Evolutionary conservation across 768 basidiomycete species (phyloP).

Genomic region (Phlebiopsis gigantea): DNA sequence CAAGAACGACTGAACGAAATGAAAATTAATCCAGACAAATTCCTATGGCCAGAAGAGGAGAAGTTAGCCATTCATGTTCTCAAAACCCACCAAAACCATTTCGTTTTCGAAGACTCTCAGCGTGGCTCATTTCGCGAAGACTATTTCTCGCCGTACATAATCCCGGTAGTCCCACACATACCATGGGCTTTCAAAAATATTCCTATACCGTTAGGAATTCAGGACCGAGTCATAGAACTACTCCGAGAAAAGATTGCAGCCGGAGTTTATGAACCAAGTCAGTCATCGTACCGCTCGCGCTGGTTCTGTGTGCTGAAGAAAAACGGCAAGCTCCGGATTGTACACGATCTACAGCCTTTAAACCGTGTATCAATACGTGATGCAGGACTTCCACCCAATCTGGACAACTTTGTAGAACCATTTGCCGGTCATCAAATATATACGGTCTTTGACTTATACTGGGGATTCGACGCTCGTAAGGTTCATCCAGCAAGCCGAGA

Average conservation of each 20-base stretch:
- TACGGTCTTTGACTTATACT: conserved; percentile 15
- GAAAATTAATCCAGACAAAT: conserved; percentile 23
- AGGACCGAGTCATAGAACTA: conserved; percentile 25
- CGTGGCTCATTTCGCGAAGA: conserved; percentile 18
- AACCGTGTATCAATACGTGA: conserved; percentile 35
- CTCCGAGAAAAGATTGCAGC: conserved; percentile 29
- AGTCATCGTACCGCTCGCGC: conserved; percentile 29
- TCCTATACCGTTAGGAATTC: conserved; percentile 32
- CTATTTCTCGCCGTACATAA: conserved; percentile 25
- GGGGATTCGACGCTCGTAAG: conserved; percentile 13
- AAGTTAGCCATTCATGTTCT: conserved; percentile 19
- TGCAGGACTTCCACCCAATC: conserved; percentile 28
- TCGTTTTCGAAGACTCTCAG: conserved; percentile 20
- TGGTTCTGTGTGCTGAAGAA: conserved; percentile 38
- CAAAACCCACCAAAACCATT: conserved; percentile 8
- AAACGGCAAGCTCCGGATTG: conserved; percentile 25
- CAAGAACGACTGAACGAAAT: conserved; percentile 21
- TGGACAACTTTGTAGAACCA: conserved; percentile 27
- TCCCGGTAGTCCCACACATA: conserved; percentile 28
- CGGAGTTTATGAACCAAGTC: conserved; percentile 33
- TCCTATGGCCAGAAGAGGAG: conserved; percentile 26
- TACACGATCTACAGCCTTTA: conserved; percentile 34
- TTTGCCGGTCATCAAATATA: conserved; percentile 15
- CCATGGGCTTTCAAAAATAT: conserved; percentile 33
- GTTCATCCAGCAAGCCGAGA: conserved; percentile 9